A percentile compares a stretch with the other conserved stretches of the same genome.
These are phyloP conservation scores for Aspergillus thermomutatus DNA, from an alignment of 2,329 filamentous ascomycete genomes.

Conservation along the genomic window DNA sequence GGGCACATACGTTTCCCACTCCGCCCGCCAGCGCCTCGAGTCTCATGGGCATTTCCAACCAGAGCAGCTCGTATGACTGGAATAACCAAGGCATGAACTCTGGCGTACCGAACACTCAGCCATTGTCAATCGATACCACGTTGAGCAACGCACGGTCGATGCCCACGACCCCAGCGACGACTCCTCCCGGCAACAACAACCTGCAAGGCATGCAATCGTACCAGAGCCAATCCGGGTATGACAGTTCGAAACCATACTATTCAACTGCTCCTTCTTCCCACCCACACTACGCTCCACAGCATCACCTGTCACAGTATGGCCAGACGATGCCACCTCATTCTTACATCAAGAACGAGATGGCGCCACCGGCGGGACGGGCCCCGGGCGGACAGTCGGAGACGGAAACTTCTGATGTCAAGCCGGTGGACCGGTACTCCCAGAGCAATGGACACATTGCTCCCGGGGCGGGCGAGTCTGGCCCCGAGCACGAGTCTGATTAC, in stretches of 20 bases:
- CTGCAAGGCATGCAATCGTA: slow-evolving; percentile 79
- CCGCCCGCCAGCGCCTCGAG: slow-evolving; percentile 91
- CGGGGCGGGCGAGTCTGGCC: slow-evolving; percentile 61
- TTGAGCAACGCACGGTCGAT: slow-evolving; percentile 78
- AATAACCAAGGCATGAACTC: slow-evolving; percentile 61
- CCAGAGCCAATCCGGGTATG: slow-evolving; percentile 68
- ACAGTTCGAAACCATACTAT: slow-evolving; percentile 75
- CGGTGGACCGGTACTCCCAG: slow-evolving; percentile 59
- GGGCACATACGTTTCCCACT: slow-evolving; percentile 89
- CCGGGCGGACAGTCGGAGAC: slow-evolving; percentile 55
- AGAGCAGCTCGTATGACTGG: slow-evolving; percentile 78
- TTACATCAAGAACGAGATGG: slow-evolving; percentile 86
- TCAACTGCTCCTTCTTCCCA: slow-evolving; percentile 64
- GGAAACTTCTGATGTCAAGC: slow-evolving; percentile 66
- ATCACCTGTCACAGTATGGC: slow-evolving; percentile 59
- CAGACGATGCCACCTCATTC: slow-evolving; percentile 50
- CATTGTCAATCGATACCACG: slow-evolving; percentile 76
- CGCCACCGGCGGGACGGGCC: slow-evolving; percentile 66
- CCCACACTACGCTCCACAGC: slow-evolving; percentile 64
- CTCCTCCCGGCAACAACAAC: slow-evolving; percentile 71
- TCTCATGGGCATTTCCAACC: slow-evolving; percentile 71
- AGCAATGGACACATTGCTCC: slow-evolving; percentile 55
- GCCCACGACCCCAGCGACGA: slow-evolving; percentile 86
- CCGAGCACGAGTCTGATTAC: slow-evolving; percentile 73
- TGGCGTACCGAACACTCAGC: slow-evolving; percentile 60